Evolutionary conservation across 306 rosid species (phyloP), one percentile per base, ranked within the genome.

Genomic region (Cicer chorassanicum): DNA sequence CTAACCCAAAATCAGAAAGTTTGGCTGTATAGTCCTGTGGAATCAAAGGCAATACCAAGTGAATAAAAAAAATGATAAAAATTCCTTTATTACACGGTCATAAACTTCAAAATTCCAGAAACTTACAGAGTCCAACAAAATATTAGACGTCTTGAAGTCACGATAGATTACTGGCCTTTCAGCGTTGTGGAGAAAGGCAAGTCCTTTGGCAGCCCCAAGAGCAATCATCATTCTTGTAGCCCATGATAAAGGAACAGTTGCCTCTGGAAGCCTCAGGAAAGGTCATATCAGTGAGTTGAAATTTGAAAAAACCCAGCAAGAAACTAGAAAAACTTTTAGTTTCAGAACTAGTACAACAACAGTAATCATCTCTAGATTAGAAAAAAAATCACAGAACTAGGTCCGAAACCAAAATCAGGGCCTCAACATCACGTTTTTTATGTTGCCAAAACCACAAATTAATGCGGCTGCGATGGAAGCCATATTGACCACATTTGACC

Each of bases 201-300:
- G 97, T 10, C 98, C 98, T 81, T 93, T 93, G 53, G 98, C 98
- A 51, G 98, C 98, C 75, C 98, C 98, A 48, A 91, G 89, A 68
- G 98, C 98, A 85, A 93, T 91, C 89, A 88, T 76, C 98, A 93
- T 93, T 78, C 98, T 88, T 41, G 93, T 88, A 10, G 88, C 88
- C 98, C 98, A 93, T 51, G 92, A 75, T 66, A 93, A 87, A 43
- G 98, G 96, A 67, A 88, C 89, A 73, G 97, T 74, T 69, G 96
- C 91, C 82, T 86, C 98, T 93, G 84, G 80, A 86, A 72, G 63
- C 80, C 82, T 72, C 86, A 80, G 63, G 69, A 81, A 72, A 79
- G 81, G 55, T 75, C 73, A 82, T 77, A 74, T 84, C 82, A 82
- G 54, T 55, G 75, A 73, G 76, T 69, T 77, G 76, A 70, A 38